These are phyloP conservation scores for Phytophthora macrochlamydospora DNA, from an alignment of 352 stramenopile species.

Conservation along the genomic window DNA sequence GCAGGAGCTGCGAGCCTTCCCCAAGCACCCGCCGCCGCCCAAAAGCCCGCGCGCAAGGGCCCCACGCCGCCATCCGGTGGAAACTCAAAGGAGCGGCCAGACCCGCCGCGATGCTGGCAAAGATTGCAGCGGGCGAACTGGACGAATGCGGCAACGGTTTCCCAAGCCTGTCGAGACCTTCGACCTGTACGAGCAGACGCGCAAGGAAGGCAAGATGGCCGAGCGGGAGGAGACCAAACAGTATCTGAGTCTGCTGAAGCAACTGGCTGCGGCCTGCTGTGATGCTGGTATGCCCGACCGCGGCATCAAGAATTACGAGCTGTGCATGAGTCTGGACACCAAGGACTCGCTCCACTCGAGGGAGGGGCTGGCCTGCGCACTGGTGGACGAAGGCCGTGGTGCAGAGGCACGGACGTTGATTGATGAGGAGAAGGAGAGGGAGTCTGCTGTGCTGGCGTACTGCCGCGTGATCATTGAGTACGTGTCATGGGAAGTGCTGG, in stretches of 20 bases:
- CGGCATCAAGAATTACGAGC: conserved; percentile 84
- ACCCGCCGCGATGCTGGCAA: conserved; percentile 70
- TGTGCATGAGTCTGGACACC: conserved; percentile 79
- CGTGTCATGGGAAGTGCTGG: conserved; percentile 88
- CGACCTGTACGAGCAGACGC: conserved; percentile 69
- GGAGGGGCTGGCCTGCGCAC: conserved; percentile 74
- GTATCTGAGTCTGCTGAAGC: conserved; percentile 69
- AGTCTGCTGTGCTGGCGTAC: conserved; percentile 79
- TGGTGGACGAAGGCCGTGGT: conserved; percentile 82
- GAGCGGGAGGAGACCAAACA: conserved; percentile 68
- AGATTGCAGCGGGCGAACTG: conserved; percentile 79
- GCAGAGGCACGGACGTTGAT: conserved; percentile 73
- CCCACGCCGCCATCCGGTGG: conserved; percentile 62
- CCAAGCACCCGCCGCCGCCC: conserved; percentile 40
- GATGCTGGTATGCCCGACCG: conserved; percentile 72
- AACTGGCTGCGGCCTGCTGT: conserved; percentile 76
- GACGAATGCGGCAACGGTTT: conserved; percentile 76
- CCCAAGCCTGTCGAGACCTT: conserved; percentile 76
- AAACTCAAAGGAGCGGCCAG: conserved; percentile 77
- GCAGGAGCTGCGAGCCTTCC: conserved; percentile 59
- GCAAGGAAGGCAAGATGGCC: conserved; percentile 55
- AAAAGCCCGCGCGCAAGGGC: conserved; percentile 57
- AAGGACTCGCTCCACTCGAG: conserved; percentile 60
- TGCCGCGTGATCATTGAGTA: conserved; percentile 88
- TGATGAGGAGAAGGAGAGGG: conserved; percentile 56